A percentile compares a stretch with the other conserved stretches of the same genome.
These are phyloP conservation scores for Clitopilus hobsonii DNA, from an alignment of 768 basidiomycete genomes.

Conservation along the genomic window DNA sequence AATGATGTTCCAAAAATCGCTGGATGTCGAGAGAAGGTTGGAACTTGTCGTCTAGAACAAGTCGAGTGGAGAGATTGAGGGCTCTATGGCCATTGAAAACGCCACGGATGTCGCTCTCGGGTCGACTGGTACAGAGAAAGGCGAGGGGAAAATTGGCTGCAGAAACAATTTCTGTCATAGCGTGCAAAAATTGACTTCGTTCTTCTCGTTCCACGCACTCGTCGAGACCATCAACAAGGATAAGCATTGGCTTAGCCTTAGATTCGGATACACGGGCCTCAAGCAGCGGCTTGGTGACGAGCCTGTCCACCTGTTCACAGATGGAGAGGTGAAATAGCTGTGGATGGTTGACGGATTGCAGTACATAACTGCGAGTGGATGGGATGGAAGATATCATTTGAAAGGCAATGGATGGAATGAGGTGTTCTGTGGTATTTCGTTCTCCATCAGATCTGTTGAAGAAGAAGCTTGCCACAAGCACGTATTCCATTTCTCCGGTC, in stretches of 20 bases:
- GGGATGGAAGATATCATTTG: neutral
- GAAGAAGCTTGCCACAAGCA: neutral
- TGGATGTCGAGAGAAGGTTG: neutral
- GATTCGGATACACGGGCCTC: too few species aligned
- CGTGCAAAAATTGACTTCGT: slow-evolving; percentile 9
- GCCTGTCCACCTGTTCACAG: slow-evolving; percentile 10
- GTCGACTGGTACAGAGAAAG: slow-evolving; percentile 21
- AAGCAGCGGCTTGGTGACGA: slow-evolving; percentile 12
- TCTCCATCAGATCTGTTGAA: neutral
- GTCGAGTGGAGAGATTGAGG: neutral
- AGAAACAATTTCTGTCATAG: slow-evolving; percentile 3
- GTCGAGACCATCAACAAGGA: slow-evolving; percentile 22
- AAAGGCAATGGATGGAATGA: neutral
- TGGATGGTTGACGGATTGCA: neutral
- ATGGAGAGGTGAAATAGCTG: slow-evolving; percentile 9
- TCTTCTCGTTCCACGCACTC: slow-evolving; percentile 15
- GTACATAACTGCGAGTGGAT: neutral
- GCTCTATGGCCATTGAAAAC: neutral
- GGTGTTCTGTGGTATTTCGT: neutral
- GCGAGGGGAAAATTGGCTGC: slow-evolving; percentile 12
- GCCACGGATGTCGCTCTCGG: slow-evolving; percentile 17
- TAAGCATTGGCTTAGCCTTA: too few species aligned
- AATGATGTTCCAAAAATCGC: neutral
- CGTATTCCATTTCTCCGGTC: neutral
- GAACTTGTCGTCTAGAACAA: neutral